Base-by-base conservation (phyloP, 306 rosid genomes). In the Astragalus membranaceus region DNA sequence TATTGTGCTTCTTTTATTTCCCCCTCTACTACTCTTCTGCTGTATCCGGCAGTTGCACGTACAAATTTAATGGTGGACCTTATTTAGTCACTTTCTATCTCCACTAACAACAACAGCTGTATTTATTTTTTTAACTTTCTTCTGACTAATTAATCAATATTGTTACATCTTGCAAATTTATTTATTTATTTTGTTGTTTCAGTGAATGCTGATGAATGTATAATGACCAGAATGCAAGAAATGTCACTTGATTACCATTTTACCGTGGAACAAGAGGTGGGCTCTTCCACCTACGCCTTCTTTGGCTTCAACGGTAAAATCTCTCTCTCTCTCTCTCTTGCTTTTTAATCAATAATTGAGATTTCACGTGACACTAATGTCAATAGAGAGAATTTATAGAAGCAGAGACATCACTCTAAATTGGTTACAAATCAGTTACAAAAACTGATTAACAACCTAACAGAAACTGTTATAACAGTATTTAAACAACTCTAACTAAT, bases 181-280 rank as follows among this genome's bases (percentile, higher is more conserved):
- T 49, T 67, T 49, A 33, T 14, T n/a, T 33, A 1, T 4, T 51
- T 13, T 59, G 16, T 75, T 17, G 35, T 57, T 53, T 46, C 88
- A 92, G 98, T 92, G 77, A 92, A 92, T 80, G 13, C 96, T 4
- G 77, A 89, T 48, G 98, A 92, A 80, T 88, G 95, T 75, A 78
- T 92, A 82, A 89, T 92, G 98, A 92, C 98, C 14, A 88, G 98
- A 70, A 86, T 92, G 89, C 98, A 92, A 86, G 98, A 92, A 79
- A 92, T 92, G 98, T 92, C 98, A 8, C 55, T 92, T 79, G 95
- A 92, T 80, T 92, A 89, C 84, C 98, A 92, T 86, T 92, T 92
- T 51, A 89, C 95, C 0, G 95, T 92, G 12, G 98, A 92, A 79
- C 98, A 92, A 75, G 96, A 92, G 89, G 98, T 92, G 48, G 98